Conservation (phyloP, 768 basidiomycete species). For the Cystofilobasidium ferigula region DNA sequence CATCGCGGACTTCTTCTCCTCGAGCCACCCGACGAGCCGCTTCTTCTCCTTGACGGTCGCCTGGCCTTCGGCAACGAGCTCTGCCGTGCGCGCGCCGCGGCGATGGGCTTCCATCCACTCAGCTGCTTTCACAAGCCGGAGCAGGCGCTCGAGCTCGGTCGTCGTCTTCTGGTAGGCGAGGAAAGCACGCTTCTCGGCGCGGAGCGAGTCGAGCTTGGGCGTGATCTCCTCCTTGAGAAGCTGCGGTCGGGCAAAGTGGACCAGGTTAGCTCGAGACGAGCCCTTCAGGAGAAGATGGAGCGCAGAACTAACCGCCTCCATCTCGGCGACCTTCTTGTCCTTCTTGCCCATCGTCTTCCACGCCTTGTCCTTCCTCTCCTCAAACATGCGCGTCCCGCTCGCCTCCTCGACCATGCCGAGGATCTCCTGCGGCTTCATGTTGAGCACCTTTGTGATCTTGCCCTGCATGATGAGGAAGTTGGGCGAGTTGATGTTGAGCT, state of each 20-base stretch:
- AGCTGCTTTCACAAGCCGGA: constrained; percentile 68
- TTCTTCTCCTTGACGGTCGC: constrained; percentile 7
- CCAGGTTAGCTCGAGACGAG: too few relatives aligned
- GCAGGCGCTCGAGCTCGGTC: constrained; percentile 75
- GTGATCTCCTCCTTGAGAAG: constrained; percentile 80
- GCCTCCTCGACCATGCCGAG: constrained; percentile 98
- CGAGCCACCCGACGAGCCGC: constrained; percentile 15
- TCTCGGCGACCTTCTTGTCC: constrained; percentile 86
- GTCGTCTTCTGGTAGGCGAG: constrained; percentile 81
- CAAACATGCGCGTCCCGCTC: constrained; percentile 97
- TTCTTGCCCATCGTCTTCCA: constrained; percentile 93
- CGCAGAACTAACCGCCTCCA: constrained; percentile 48
- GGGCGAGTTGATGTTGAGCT: constrained; percentile 98
- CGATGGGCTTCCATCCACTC: constrained; percentile 56
- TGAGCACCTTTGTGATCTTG: constrained; percentile 94
- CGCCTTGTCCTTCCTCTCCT: constrained; percentile 94
- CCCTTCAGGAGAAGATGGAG: background rate
- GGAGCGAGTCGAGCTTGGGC: constrained; percentile 83
- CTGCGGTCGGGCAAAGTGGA: constrained; percentile 27
- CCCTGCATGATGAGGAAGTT: constrained; percentile 99
- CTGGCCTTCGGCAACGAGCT: constrained; percentile 29
- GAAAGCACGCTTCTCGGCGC: constrained; percentile 75
- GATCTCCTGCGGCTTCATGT: constrained; percentile 97
- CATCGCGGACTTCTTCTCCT: constrained; percentile 17
- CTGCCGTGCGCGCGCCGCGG: constrained; percentile 34